A percentile compares a stretch with the other conserved stretches of the same genome.
Conservation (phyloP, 2,329 filamentous ascomycete genomes). For the Aspergillus costaricaensis region DNA sequence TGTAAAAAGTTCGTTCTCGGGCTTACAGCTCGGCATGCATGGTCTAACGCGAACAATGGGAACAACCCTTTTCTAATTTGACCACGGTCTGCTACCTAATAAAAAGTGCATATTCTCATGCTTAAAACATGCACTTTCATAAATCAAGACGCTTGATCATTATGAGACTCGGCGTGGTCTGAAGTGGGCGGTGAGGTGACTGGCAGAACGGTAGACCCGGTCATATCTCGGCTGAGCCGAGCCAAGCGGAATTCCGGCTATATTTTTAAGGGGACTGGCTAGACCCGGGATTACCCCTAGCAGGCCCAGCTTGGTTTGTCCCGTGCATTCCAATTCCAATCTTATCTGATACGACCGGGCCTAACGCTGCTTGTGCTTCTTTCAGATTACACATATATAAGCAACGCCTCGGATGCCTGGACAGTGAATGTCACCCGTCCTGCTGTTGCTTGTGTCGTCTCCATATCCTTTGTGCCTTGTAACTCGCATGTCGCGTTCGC, state of each 20-base stretch:
- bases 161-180: no score
- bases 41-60: no score
- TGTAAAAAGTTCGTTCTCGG: no score
- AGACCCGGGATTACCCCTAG: neutral
- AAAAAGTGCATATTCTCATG: no score
- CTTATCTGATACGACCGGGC: neutral
- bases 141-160: no score
- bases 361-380: no score
- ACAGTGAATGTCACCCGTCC: constrained; percentile 45
- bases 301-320: neutral
- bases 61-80: no score
- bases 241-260: neutral
- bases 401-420: constrained; percentile 51
- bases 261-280: neutral
- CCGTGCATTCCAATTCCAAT: neutral
- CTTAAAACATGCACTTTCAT: no score
- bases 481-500: constrained; percentile 49
- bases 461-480: constrained; percentile 36
- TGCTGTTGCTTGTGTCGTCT: constrained; percentile 24
- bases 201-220: no score
- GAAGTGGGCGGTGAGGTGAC: no score
- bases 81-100: no score
- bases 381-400: constrained; percentile 46
- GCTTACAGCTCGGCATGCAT: no score
- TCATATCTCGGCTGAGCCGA: neutral